Evolutionary conservation across 495 filamentous ascomycete species (phyloP), one percentile per base, ranked within the genome.

Genomic region (Lasiosphaeria miniovina): DNA sequence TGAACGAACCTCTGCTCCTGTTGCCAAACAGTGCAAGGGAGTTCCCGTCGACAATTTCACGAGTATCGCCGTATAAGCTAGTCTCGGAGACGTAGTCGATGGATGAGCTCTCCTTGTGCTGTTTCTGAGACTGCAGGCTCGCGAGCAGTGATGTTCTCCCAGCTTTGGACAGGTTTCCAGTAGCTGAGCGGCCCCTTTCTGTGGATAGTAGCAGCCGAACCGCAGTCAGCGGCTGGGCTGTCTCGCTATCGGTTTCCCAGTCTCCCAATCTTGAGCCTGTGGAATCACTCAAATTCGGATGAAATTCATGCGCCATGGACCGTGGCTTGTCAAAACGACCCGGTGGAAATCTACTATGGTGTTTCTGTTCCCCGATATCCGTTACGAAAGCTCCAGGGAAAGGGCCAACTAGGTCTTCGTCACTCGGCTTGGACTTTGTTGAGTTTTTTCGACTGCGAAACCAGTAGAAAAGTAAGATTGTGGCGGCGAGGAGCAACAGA

Each of bases 31-130:
- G 49, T 4, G 49, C 38, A 14, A 62, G 45, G 31, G 51, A 49
- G 17, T 59, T 56, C 10, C 54, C 40, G 33, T 56, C 61, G 35
- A 49, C 43, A 32, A 63, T 36, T 7, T 57, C 57, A 34, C 57
- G 52, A 11, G 49, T 31, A n/a, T 57, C 59, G 17, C 64, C 55
- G 43, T 60, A 60, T 24, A 63, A 49, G 52, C 63, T 69, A 3
- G 52, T 64, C 36, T 71, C 66, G 10, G 62, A 65, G 48, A 71
- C 63, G 53, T 55, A 66, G 12, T 62, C 66, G 14, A 65, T 46
- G 9, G 62, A 65, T 14, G 45, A 24, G 35, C 45, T 65, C 12
- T 38, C 50, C 35, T 43, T 33, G 17, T 31, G 36, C 6, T 57
- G 57, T 4, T 52, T 62, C 3, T 54, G 50, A 1, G 51, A 60